These are phyloP conservation scores for Cladosporium halotolerans DNA, from an alignment of 2,329 filamentous ascomycete genomes.

Conservation along the genomic window DNA sequence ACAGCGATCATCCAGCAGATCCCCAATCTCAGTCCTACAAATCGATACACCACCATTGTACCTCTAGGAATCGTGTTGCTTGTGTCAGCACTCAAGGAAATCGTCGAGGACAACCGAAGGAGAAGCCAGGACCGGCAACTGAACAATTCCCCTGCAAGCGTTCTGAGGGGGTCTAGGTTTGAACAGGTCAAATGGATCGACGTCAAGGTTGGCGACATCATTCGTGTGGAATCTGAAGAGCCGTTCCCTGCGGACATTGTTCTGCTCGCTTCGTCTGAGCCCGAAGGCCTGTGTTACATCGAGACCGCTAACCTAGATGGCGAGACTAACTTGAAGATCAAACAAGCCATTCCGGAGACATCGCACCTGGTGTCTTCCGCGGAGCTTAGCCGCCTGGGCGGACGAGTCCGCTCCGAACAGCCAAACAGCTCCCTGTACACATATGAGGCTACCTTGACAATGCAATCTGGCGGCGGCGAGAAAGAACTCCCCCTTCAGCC, in stretches of 20 bases:
- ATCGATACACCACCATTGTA: conserved; percentile 91
- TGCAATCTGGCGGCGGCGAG: conserved; percentile 84
- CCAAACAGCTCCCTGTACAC: conserved; percentile 98
- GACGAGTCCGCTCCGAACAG: conserved; percentile 86
- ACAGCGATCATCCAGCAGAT: conserved; percentile 93
- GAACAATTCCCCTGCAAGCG: conserved; percentile 79
- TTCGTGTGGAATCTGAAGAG: conserved; percentile 89
- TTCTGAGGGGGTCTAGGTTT: conserved; percentile 78
- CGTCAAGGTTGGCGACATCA: conserved; percentile 83
- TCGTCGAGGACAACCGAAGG: conserved; percentile 87
- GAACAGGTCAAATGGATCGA: conserved; percentile 89
- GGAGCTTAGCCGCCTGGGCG: conserved; percentile 79
- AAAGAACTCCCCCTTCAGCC: conserved; percentile 86
- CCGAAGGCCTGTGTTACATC: conserved; percentile 96
- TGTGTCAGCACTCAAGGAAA: conserved; percentile 92
- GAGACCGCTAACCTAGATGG: conserved; percentile 97
- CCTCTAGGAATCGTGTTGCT: conserved; percentile 84
- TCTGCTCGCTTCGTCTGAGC: conserved; percentile 87
- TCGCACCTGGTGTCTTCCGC: conserved; percentile 76
- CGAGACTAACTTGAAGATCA: conserved; percentile 98
- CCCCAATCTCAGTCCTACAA: conserved; percentile 88
- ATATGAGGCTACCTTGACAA: conserved; percentile 91
- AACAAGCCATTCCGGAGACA: conserved; percentile 93
- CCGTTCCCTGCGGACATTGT: conserved; percentile 93
- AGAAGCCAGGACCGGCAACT: conserved; percentile 79